Percentiles rank a stretch among this genome's conserved stretches.
phyloP scores from a whole-genome alignment of 2,329 filamentous ascomycete genomes.

The Truncatella angustata region DNA sequence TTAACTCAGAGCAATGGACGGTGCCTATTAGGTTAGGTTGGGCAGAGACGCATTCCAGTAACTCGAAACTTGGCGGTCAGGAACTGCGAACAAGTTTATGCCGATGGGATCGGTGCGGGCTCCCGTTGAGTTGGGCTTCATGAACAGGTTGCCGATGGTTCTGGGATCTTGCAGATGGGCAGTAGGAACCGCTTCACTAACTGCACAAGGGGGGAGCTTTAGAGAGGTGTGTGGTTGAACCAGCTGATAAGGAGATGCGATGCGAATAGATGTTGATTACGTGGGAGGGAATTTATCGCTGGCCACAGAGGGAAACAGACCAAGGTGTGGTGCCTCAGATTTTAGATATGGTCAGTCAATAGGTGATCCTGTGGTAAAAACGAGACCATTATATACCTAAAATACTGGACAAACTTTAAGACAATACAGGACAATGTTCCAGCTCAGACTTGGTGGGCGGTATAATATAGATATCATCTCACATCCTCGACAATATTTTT shows the following conservation, averaged over 20 bases:
- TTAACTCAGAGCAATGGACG: not conserved
- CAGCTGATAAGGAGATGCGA: too few relatives aligned
- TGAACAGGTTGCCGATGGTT: not conserved
- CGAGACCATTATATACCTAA: too few relatives aligned
- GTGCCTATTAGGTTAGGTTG: not conserved
- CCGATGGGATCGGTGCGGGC: constrained; percentile 1
- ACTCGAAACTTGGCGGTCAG: not conserved
- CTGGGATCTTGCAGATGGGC: not conserved
- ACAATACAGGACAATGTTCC: too few relatives aligned
- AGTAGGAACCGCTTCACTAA: not conserved
- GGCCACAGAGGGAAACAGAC: too few relatives aligned
- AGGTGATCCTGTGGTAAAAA: too few relatives aligned
- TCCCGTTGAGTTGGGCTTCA: not conserved
- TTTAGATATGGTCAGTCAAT: too few relatives aligned
- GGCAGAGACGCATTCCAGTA: not conserved
- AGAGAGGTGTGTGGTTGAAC: too few relatives aligned
- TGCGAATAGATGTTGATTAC: too few relatives aligned
- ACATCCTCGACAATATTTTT: not conserved
- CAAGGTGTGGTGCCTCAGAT: too few relatives aligned
- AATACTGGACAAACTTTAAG: too few relatives aligned
- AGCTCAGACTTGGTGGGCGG: not conserved
- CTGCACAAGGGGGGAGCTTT: not conserved
- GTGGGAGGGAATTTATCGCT: too few relatives aligned
- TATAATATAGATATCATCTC: not conserved
- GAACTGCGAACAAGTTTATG: not conserved